Evolutionary conservation across 2,329 filamentous ascomycete species (phyloP).

Genomic region (Fusarium mundagurra): DNA sequence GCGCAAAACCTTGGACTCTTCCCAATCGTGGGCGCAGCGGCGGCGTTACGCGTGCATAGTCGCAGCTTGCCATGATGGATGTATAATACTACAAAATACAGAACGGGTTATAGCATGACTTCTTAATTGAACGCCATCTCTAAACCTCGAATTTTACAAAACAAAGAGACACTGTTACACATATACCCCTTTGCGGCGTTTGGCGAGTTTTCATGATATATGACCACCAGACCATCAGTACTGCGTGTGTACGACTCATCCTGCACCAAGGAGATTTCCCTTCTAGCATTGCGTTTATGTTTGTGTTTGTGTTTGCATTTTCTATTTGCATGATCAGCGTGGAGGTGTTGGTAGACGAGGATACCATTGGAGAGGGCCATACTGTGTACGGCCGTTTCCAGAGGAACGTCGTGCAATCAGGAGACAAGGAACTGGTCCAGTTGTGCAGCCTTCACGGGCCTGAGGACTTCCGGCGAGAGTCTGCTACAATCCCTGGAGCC

Average conservation of each 20-base stretch:
- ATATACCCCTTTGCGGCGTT: conserved; percentile 33
- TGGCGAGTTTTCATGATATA: conserved; percentile 29
- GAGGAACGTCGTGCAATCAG: conserved; percentile 5
- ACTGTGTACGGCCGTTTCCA: conserved; percentile 1
- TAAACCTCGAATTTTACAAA: conserved; percentile 9
- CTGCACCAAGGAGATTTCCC: conserved; percentile 13
- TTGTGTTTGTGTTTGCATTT: conserved; percentile 2
- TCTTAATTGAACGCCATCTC: conserved; percentile 2
- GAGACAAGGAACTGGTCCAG: conserved; percentile 3
- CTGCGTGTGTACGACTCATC: neutral
- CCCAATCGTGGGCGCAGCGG: conserved; percentile 61
- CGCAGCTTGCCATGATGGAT: conserved; percentile 10
- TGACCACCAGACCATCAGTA: conserved; percentile 23
- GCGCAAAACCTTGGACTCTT: conserved; percentile 75
- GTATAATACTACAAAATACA: conserved; percentile 29
- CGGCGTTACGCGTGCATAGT: conserved; percentile 35
- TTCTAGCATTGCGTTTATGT: conserved; percentile 8
- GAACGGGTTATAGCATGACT: neutral
- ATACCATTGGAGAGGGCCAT: neutral
- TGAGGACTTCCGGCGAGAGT: neutral
- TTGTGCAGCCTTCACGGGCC: neutral
- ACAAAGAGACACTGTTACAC: conserved; percentile 9
- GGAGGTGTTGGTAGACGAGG: conserved; percentile 10
- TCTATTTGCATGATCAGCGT: conserved; percentile 7
- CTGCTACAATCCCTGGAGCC: neutral